These are phyloP conservation scores for Talinum fruticosum DNA, from an alignment of 148 eudicot species.

Conservation along the genomic window DNA sequence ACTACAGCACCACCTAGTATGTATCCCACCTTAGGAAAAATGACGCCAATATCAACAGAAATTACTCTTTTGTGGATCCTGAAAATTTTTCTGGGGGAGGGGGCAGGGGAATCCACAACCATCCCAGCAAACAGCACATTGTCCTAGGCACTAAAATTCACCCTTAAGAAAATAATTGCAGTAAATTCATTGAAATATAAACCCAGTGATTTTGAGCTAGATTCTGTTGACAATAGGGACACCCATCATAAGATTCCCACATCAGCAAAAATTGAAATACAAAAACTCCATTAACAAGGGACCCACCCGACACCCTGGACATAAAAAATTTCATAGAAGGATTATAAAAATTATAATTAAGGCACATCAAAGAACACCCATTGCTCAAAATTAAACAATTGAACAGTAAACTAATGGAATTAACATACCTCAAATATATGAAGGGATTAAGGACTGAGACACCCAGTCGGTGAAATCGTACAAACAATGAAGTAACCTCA, in stretches of 20 bases:
- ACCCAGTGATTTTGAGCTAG: too few relatives aligned
- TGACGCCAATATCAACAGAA: neutral
- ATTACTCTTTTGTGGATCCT: neutral
- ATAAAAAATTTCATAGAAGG: neutral
- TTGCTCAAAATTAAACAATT: neutral
- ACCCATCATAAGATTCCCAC: neutral
- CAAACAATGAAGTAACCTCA: neutral
- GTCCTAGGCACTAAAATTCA: neutral
- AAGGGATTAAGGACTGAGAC: neutral
- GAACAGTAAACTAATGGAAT: neutral
- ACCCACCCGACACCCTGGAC: neutral
- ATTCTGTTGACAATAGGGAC: too few relatives aligned
- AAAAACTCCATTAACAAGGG: neutral
- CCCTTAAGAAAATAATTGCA: neutral
- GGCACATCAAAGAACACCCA: neutral
- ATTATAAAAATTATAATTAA: neutral
- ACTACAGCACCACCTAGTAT: too few relatives aligned
- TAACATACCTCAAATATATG: neutral
- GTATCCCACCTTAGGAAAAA: neutral
- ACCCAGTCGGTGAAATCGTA: neutral
- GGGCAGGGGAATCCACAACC: neutral
- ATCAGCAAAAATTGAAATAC: neutral
- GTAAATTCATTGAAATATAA: neutral
- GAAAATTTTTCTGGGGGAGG: neutral
- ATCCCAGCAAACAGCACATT: neutral